Evolutionary conservation across 2,329 filamentous ascomycete genomes (phyloP), one percentile per base, ranked within the genome.

Genomic region (Fusarium paranaense): DNA sequence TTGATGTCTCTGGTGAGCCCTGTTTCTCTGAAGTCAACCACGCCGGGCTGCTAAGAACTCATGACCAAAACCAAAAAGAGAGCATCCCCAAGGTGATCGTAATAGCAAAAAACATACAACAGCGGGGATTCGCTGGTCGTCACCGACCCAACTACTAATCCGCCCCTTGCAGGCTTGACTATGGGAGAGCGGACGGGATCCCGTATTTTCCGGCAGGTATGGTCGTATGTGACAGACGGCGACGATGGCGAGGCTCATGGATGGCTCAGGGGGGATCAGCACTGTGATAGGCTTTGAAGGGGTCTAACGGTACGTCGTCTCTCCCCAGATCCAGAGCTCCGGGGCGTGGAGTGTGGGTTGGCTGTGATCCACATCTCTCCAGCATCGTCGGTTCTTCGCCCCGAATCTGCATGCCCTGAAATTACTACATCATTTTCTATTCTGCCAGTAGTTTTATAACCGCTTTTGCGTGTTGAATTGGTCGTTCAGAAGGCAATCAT

Each of bases 171-270:
- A 20, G 27, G 50, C 50, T 54, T 54, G 27, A 14, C 50, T 54
- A 54, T 54, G 50, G 50, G 50, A 54, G 50, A 54, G 27, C 50
- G 50, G 50, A 54, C 50, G 50, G 50, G 50, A 54, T 54, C 50
- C 50, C 50, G 50, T 14, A 33, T 54, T 54, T 20, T 54, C 50
- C 27, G 27, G 27, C 18, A 20, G 27, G 50, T 54, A 33, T 54
- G 50, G 50, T 54, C 47, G 27, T 54, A 54, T 54, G 47, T 54
- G 47, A 5, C 2, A 54, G 47, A 5, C 1, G 27, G 4, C 2
- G 18, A 11, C 47, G 47, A 52, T 52, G 10, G 47, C 3, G 5
- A 32, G 27, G 27, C 16, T 32, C 18, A 52, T 52, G 10, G 10
- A 32, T 18, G 27, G 27, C 27, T 14, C 27, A 18, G 16, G 1